phyloP scores from a whole-genome alignment of 2,329 filamentous ascomycete species.

The Pseudopyricularia javanii region DNA sequence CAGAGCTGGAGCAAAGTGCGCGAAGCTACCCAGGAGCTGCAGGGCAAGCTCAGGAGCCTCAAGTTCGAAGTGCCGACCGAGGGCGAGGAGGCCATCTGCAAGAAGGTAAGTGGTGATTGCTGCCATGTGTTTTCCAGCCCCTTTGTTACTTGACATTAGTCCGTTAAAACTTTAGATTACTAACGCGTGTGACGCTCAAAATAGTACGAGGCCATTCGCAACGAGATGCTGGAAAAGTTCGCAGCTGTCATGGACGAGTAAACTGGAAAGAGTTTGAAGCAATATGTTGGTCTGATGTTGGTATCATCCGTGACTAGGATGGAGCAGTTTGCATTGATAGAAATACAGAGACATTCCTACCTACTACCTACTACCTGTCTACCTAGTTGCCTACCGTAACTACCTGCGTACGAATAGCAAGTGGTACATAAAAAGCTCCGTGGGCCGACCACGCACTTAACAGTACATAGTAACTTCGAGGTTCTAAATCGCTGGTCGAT shows the following conservation, averaged over 20 bases:
- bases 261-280: conserved; percentile 5
- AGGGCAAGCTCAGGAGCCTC: conserved; percentile 74
- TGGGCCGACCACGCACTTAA: too few species aligned
- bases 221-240: conserved; percentile 94
- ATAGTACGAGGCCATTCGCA: conserved; percentile 83
- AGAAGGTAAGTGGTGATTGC: conserved; percentile 54
- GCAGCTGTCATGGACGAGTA: conserved; percentile 94
- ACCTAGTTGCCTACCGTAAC: too few species aligned
- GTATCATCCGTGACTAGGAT: not conserved
- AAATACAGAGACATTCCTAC: not conserved
- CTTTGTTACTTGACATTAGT: not conserved
- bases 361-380: too few species aligned
- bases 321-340: not conserved
- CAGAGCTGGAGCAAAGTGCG: conserved; percentile 88
- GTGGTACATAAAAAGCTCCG: too few species aligned
- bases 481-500: too few species aligned
- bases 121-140: not conserved
- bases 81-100: conserved; percentile 64
- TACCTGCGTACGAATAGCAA: too few species aligned
- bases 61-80: conserved; percentile 94
- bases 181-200: conserved; percentile 3
- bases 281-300: not conserved
- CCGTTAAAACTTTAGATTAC: not conserved
- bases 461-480: too few species aligned
- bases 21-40: conserved; percentile 78